Base-by-base conservation (phyloP, 2,329 filamentous ascomycete species). In the Sporothrix pseudoabietina region DNA sequence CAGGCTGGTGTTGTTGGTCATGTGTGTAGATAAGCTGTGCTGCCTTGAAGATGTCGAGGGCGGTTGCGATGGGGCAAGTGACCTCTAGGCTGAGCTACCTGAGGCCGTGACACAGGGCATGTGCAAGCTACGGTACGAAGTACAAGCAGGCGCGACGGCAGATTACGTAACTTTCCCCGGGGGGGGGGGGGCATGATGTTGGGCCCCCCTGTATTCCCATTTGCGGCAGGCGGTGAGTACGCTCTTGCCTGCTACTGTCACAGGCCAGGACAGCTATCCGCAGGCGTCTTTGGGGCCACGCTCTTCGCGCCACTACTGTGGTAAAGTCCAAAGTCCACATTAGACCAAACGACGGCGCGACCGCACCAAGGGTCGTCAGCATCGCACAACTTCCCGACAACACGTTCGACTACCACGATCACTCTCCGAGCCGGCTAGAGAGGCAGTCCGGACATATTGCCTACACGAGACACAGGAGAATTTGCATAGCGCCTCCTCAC, bases 141-240 rank as follows among this genome's bases (percentile, higher is more conserved):
- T 30, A 6, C 35, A 19, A 35, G 35, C 14, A 35, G 32, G 49
- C 26, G 44, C 12, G 55, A 30, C 16, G 72, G 72, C 69, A 71
- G 69, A 73, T 73, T 71, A 73, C 30, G 61, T 73, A 71, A 73
- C 39, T 7, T 4, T 10, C 10, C 26, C 22, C 5, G 16, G 3
- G 6, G 32, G 57, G 47, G 26, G 26, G 26, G 26, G 26, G 2
- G 26, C 2, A 75, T 72, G 73, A 74, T 73, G 74, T 75, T 63
- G 41, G 26, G 12, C 1, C 14, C 6, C 6, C 71, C 4, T 39
- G 10, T 44, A 57, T 19, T 4, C 12, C 72, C 12, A 1, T 10
- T 71, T 75, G 30, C 32, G 73, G 73, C 61, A 75, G 75, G 75
- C 75, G 75, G 75, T 75, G 71, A 73, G 52, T 41, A n/a, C 8